Percentiles rank a stretch among this genome's conserved stretches.
phyloP scores from a whole-genome alignment of 768 basidiomycete species.

The Amanita rimosa region DNA sequence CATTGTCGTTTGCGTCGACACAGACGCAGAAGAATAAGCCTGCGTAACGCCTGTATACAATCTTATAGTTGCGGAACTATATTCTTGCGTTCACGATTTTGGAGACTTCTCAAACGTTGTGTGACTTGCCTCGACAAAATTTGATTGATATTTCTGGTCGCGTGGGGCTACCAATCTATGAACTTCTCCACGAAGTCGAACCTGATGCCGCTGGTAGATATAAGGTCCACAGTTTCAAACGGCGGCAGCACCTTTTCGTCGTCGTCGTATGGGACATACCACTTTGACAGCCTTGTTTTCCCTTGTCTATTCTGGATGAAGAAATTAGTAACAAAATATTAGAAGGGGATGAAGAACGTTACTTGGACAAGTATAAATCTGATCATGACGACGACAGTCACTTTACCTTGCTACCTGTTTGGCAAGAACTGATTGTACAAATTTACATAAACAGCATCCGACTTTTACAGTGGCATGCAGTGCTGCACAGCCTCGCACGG shows the following conservation, averaged over 20 bases:
- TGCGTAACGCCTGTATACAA: slow-evolving; percentile 94
- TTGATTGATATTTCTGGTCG: slow-evolving; percentile 98
- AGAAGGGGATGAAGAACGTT: background rate
- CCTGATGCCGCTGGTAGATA: slow-evolving; percentile 30
- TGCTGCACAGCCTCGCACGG: too few species aligned
- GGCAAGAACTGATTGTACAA: slow-evolving; percentile 7
- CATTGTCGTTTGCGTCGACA: slow-evolving; percentile 97
- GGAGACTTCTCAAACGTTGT: slow-evolving; percentile 1
- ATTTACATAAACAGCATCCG: slow-evolving; percentile 5
- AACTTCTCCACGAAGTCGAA: slow-evolving; percentile 90
- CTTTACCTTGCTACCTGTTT: slow-evolving; percentile 9
- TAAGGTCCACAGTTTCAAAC: background rate
- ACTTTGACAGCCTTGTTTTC: slow-evolving; percentile 93
- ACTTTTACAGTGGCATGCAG: too few species aligned
- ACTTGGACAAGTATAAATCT: slow-evolving; percentile 97
- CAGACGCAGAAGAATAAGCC: slow-evolving; percentile 98
- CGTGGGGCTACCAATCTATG: slow-evolving; percentile 92
- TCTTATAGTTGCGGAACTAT: slow-evolving; percentile 96
- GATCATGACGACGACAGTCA: slow-evolving; percentile 64
- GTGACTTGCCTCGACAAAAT: slow-evolving; percentile 86
- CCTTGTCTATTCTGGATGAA: slow-evolving; percentile 83
- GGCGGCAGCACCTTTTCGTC: slow-evolving; percentile 79
- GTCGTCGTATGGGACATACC: slow-evolving; percentile 98
- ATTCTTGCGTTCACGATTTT: slow-evolving; percentile 4
- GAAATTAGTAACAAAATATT: background rate